Conservation (phyloP, 257 asterid species). For the Rhazya stricta region DNA sequence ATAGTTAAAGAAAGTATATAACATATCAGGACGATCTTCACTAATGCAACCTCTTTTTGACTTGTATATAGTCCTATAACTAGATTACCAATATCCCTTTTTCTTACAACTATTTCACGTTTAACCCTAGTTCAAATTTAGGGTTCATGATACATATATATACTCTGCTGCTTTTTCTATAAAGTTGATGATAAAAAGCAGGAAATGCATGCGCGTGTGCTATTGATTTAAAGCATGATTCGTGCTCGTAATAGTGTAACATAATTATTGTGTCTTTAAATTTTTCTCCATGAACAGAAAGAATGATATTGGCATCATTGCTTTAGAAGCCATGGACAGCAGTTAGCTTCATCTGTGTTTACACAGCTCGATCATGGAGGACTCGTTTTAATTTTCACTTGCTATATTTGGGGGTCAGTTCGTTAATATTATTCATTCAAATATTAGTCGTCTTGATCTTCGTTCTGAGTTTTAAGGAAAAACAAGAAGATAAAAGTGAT, state of each 20-base stretch:
- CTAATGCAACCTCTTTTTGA: too few species aligned
- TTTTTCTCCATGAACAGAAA: conserved; percentile 11
- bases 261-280: conserved; percentile 37
- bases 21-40: too few species aligned
- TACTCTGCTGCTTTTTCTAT: conserved; percentile 16
- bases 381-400: too few species aligned
- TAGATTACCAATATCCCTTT: not conserved
- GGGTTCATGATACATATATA: too few species aligned
- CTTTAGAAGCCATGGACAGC: not conserved
- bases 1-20: too few species aligned
- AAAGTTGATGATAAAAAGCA: conserved; percentile 33
- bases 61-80: not conserved
- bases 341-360: not conserved
- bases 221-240: conserved; percentile 33
- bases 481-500: too few species aligned
- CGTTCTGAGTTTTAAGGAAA: too few species aligned
- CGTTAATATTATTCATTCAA: too few species aligned
- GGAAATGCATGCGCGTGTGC: conserved; percentile 45
- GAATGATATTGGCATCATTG: conserved; percentile 30
- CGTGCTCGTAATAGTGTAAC: conserved; percentile 36
- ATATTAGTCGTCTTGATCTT: too few species aligned
- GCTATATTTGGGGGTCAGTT: too few species aligned
- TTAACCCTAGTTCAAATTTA: not conserved
- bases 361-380: not conserved
- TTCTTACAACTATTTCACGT: not conserved